These are phyloP conservation scores for Scheffersomyces amazonensis DNA, from an alignment of 805 yeast genomes.

Conservation along the genomic window DNA sequence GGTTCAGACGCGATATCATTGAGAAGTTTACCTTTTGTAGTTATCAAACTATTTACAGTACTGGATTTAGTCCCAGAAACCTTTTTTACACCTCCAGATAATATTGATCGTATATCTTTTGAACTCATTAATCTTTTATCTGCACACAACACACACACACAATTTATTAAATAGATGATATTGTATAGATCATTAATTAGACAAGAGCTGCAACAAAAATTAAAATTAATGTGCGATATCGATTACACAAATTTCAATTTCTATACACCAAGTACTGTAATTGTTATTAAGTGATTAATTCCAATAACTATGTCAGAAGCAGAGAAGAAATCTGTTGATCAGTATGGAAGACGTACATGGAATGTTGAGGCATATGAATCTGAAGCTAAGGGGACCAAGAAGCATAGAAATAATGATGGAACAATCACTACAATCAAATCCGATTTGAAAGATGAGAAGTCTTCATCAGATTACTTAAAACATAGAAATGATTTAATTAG, in stretches of 20 bases:
- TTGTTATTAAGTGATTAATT: too few relatives aligned
- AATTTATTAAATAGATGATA: too few relatives aligned
- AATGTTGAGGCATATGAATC: slow-evolving; percentile 61
- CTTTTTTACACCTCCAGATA: background rate
- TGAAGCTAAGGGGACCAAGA: slow-evolving; percentile 29
- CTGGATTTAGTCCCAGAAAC: too few relatives aligned
- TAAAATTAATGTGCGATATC: too few relatives aligned
- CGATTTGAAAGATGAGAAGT: slow-evolving; percentile 7
- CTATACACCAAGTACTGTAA: too few relatives aligned
- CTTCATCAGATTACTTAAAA: slow-evolving; percentile 17
- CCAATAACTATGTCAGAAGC: slow-evolving; percentile 8
- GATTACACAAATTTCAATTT: too few relatives aligned
- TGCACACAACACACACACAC: too few relatives aligned
- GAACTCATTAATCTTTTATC: background rate
- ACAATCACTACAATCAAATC: slow-evolving; percentile 1
- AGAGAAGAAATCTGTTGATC: slow-evolving; percentile 32
- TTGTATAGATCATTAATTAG: too few relatives aligned
- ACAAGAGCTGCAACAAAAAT: too few relatives aligned
- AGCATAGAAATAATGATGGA: background rate
- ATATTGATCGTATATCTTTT: background rate
- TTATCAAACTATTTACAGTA: too few relatives aligned
- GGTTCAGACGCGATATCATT: background rate
- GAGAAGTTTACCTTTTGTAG: too few relatives aligned
- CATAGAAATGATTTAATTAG: slow-evolving; percentile 32
- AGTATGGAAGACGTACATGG: slow-evolving; percentile 72